These are phyloP conservation scores for Geotrichum histeridarum DNA, from an alignment of 1,139 yeast species.

Conservation along the genomic window DNA sequence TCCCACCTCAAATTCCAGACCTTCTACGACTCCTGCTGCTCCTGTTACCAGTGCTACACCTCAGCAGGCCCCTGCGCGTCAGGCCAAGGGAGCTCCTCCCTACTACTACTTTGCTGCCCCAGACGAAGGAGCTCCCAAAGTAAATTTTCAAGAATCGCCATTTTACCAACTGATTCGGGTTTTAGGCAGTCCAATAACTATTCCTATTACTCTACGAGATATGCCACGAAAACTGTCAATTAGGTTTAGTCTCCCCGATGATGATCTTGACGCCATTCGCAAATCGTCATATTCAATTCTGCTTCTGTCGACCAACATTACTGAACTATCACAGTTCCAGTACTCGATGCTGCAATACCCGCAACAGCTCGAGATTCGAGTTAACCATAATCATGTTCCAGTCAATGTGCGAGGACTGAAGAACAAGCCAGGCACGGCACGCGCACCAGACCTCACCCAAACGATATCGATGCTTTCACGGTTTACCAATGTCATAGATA, in stretches of 20 bases:
- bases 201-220: conserved; percentile 24
- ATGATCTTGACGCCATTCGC: conserved; percentile 15
- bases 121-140: background rate
- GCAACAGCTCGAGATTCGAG: conserved; percentile 25
- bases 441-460: conserved; percentile 39
- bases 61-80: background rate
- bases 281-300: conserved; percentile 21
- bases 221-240: conserved; percentile 21
- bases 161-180: conserved; percentile 28
- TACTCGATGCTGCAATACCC: conserved; percentile 29
- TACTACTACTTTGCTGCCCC: background rate
- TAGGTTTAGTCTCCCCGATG: conserved; percentile 22
- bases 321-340: conserved; percentile 9
- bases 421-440: conserved; percentile 39
- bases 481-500: conserved; percentile 26
- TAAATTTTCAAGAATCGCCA: conserved; percentile 31
- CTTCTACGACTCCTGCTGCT: background rate
- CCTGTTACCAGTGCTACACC: background rate
- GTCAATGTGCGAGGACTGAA: conserved; percentile 38
- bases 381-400: conserved; percentile 26
- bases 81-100: background rate
- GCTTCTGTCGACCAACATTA: conserved; percentile 25
- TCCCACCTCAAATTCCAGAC: background rate
- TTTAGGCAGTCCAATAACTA: conserved; percentile 27
- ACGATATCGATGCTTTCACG: conserved; percentile 13